A percentile compares a stretch with the other conserved stretches of the same genome.
phyloP scores from a whole-genome alignment of 805 yeast genomes.

The Yueomyces sinensis region DNA sequence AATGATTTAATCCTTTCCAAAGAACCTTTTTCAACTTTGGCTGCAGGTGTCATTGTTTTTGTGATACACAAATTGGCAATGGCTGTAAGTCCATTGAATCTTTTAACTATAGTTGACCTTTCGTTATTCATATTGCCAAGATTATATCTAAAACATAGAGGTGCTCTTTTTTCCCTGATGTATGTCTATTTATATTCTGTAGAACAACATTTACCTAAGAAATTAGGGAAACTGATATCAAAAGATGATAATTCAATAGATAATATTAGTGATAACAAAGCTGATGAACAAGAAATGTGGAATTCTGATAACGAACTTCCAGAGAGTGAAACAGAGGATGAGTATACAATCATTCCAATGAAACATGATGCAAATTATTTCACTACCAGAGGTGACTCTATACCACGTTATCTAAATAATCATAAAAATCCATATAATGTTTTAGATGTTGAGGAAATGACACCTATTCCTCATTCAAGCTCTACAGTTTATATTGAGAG shows the following conservation, averaged over 20 bases:
- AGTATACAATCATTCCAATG: neutral
- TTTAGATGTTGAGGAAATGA: neutral
- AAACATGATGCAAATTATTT: neutral
- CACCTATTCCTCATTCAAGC: neutral
- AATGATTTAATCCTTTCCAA: neutral
- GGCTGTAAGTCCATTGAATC: neutral
- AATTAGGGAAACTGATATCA: neutral
- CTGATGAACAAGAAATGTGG: neutral
- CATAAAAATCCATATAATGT: neutral
- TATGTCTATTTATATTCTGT: neutral
- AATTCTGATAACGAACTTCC: neutral
- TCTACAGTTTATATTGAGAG: neutral
- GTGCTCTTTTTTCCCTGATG: neutral
- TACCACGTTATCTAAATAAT: neutral
- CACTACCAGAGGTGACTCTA: neutral
- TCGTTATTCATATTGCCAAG: neutral
- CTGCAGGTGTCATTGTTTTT: neutral
- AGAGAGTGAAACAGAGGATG: neutral
- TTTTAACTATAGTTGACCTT: neutral
- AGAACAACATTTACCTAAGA: no score
- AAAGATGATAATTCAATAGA: no score
- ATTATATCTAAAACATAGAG: neutral
- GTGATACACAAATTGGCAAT: neutral
- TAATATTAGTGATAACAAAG: no score
- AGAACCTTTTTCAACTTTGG: neutral